Percentiles rank a stretch among this genome's conserved stretches.
These are phyloP conservation scores for Mrakia frigida DNA, from an alignment of 768 basidiomycete species.

Conservation along the genomic window DNA sequence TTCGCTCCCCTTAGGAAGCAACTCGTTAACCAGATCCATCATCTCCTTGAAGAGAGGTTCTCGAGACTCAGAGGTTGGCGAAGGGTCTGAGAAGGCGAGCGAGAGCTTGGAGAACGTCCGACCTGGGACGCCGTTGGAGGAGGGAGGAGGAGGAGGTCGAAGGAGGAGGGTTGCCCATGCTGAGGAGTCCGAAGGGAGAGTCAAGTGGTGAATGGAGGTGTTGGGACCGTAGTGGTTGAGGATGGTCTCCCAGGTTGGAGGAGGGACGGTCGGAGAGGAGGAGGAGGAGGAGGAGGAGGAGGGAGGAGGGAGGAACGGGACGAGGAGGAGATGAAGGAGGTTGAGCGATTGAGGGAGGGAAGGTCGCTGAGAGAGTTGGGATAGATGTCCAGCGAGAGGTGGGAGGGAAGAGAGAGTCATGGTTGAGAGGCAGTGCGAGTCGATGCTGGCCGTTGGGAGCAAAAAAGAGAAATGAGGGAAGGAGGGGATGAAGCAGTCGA, in stretches of 20 bases:
- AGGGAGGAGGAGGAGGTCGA: neutral
- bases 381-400: neutral
- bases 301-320: constrained; percentile 15
- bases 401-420: constrained; percentile 13
- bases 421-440: too few species aligned
- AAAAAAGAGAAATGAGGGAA: neutral
- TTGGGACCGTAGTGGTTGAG: constrained; percentile 4
- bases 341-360: constrained; percentile 19
- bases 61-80: neutral
- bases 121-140: neutral
- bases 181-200: neutral
- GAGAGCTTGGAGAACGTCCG: constrained; percentile 4
- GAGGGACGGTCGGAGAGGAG: neutral
- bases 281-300: neutral
- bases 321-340: constrained; percentile 15
- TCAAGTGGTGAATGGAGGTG: neutral
- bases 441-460: neutral
- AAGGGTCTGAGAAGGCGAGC: constrained; percentile 15
- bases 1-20: neutral
- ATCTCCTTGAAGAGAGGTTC: neutral
- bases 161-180: constrained; percentile 21
- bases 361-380: constrained; percentile 15
- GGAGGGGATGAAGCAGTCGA: neutral
- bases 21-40: neutral
- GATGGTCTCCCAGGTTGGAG: constrained; percentile 6